These are phyloP conservation scores for Boletus sp. DNA, from an alignment of 1,284 basidiomycete species.

Conservation along the genomic window DNA sequence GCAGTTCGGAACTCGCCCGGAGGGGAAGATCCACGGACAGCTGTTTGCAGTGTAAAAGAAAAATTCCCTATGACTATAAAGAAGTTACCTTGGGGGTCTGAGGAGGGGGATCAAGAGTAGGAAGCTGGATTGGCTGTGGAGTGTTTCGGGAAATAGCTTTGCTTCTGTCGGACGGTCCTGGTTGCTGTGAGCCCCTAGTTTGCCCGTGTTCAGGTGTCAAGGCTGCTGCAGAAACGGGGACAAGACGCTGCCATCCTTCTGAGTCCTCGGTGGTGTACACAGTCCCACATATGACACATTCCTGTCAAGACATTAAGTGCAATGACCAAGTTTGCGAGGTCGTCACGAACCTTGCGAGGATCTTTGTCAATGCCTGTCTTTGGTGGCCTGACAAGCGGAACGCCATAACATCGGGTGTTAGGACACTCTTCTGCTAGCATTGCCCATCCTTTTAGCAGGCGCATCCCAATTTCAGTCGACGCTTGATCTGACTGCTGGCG, in stretches of 20 bases:
- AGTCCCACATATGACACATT: conserved; percentile 71
- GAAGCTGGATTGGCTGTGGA: conserved; percentile 32
- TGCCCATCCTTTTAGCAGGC: conserved; percentile 76
- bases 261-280: conserved; percentile 57
- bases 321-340: conserved; percentile 6
- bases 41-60: conserved; percentile 20
- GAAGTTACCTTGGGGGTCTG: conserved; percentile 30
- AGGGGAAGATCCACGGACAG: conserved; percentile 19
- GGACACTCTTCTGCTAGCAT: conserved; percentile 82
- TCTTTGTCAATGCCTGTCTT: conserved; percentile 56
- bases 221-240: conserved; percentile 29
- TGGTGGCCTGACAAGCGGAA: conserved; percentile 73
- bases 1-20: conserved; percentile 17
- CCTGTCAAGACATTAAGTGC: conserved; percentile 39
- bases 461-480: conserved; percentile 70
- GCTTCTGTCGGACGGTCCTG: conserved; percentile 10
- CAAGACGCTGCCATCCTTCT: conserved; percentile 47
- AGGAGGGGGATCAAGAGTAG: conserved; percentile 30
- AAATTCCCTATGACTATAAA: not conserved
- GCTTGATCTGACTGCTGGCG: conserved; percentile 78
- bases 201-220: conserved; percentile 6
- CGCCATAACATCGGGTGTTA: conserved; percentile 59
- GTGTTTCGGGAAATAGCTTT: conserved; percentile 19
- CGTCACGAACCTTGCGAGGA: conserved; percentile 53
- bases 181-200: conserved; percentile 7